Base-by-base conservation (phyloP, 805 yeast genomes). In the Cyberlindnera americana region DNA sequence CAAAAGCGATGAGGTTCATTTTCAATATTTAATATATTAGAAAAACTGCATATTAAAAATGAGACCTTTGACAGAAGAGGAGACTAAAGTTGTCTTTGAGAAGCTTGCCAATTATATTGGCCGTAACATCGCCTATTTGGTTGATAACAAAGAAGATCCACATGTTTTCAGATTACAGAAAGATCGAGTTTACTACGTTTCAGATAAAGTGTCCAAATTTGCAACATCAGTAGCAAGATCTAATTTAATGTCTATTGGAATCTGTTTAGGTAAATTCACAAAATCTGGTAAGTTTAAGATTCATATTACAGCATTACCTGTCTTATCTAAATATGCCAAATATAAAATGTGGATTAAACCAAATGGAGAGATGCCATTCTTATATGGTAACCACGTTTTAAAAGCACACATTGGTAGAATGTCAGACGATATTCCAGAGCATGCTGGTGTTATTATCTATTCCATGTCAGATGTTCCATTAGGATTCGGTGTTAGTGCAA, bases 341-440 rank as follows among this genome's bases (percentile, higher is more conserved):
- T 89, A 82, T 68, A 93, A 91, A 66, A 72, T 93, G 29, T 93
- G 99, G 99, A 87, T 93, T 65, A 93, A 93, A 64, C 81, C 79
- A 37, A 93, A 93, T 59, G 99, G 99, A 54, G 99, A 93, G 65
- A 93, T 93, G 99, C 98, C 99, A 12, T 93, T 83, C 61, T 67
- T 93, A 49, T 93, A 93, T 55, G 99, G 99, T 26, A 93, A 93
- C 68, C 96, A 93, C 62, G 91, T 91, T 19, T 72, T 93, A 52
- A 93, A 93, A 61, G 99, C 99, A 5, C 99, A 93, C 60, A 74
- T 93, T 41, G 99, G 99, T 25, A 83, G 89, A 55, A 88, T 93
- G 85, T 84, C 95, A 40, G 99, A 93, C 52, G 98, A 93, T 59
- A 86, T 93, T 40, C 98, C 98, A 22, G 98, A 91, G 64, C 99